Conservation (phyloP, 306 rosid species). For the Prunus padus region DNA sequence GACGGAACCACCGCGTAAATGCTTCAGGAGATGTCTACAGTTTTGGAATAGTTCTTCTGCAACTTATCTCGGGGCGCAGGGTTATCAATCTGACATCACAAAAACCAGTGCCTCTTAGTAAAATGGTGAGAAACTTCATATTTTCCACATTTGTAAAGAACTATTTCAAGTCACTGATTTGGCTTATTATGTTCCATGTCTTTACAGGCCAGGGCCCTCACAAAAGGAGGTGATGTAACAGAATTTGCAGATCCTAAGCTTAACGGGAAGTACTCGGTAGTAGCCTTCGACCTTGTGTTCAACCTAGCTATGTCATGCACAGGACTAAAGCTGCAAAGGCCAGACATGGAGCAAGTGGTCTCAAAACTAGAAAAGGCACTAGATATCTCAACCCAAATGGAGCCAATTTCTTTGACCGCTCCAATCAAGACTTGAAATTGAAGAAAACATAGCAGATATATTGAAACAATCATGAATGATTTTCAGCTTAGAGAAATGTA, state of each 20-base stretch:
- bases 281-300: slow-evolving; percentile 50
- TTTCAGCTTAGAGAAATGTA: neutral
- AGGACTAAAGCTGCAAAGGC: slow-evolving; percentile 51
- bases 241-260: slow-evolving; percentile 60
- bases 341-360: slow-evolving; percentile 50
- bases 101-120: slow-evolving; percentile 47
- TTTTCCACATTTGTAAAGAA: neutral
- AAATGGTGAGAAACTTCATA: slow-evolving; percentile 40
- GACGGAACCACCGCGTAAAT: slow-evolving; percentile 59
- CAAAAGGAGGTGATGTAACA: slow-evolving; percentile 37
- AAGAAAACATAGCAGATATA: neutral
- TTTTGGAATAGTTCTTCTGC: slow-evolving; percentile 62
- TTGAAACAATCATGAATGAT: slow-evolving; percentile 1
- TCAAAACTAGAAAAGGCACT: slow-evolving; percentile 45
- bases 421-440: neutral
- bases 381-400: slow-evolving; percentile 31
- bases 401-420: slow-evolving; percentile 4
- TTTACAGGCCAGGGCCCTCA: slow-evolving; percentile 46
- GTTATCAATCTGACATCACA: slow-evolving; percentile 41
- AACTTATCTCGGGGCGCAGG: slow-evolving; percentile 62
- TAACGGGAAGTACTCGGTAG: slow-evolving; percentile 43
- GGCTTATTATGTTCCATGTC: neutral
- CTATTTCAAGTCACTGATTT: neutral
- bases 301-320: slow-evolving; percentile 57
- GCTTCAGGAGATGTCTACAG: slow-evolving; percentile 67